Base-by-base conservation (phyloP, 345 rosid species). In the Populus tremula region DNA sequence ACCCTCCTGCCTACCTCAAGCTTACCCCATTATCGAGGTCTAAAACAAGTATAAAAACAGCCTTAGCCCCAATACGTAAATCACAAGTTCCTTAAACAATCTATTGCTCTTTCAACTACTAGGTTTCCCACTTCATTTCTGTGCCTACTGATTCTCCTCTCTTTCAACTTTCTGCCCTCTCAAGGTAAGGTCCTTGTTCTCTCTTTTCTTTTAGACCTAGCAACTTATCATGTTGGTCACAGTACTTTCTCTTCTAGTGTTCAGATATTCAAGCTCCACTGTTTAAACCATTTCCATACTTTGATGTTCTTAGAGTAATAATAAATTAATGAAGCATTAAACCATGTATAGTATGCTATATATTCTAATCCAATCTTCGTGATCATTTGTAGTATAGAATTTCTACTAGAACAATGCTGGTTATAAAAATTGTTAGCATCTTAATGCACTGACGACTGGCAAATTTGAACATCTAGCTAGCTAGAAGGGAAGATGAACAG, bases 401-500 rank as follows among this genome's bases (percentile, higher is more conserved):
- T 56, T 59, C 25, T 59, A 23, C 4, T 23, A 59, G 62, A 8
- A 10, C 63, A n/a, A 10, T n/a, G 3, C 1, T 59, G 63, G 5
- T n/a, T 59, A 59, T 59, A 9, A 59, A 59, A 59, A n/a, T 20
- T 1, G 3, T 20, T 20, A 20, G 59, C 23, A 53, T 59, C 63
- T 59, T 59, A 23, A n/a, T n/a, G 29, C 63, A 53, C 23, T 53
- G 21, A 53, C 8, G 36, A 33, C 36, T 2, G 23, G 21, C n/a
- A 18, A 21, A 0, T 53, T 20, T 53, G 11, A 8, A 53, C 6
- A 6, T 20, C n/a, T n/a, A n/a, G 18, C 53, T 4, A 47, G 53
- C 18, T 2, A 31, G 41, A 29, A 36, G 35, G 49, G 81, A 86
- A 82, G 74, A 89, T 91, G 96, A 93, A 75, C 86, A 87, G 98